Conservation (phyloP, 2,329 filamentous ascomycete genomes). For the Pseudogymnoascus sp. region DNA sequence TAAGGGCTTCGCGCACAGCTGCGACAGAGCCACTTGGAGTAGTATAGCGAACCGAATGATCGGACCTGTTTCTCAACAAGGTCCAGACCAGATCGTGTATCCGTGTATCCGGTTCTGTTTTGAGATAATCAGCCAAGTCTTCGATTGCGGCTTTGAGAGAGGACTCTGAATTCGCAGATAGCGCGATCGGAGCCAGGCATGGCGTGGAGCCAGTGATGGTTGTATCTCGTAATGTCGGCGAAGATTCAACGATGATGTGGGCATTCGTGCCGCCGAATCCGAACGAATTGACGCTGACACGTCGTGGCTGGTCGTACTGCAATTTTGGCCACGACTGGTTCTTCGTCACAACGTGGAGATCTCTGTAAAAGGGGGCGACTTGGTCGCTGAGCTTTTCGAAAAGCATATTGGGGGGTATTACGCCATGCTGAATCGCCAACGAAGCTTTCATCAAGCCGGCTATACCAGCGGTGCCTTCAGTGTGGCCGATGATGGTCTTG, state of each 20-base stretch:
- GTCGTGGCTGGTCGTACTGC: background rate
- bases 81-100: background rate
- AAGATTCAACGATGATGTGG: conserved; percentile 22
- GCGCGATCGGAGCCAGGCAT: background rate
- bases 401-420: conserved; percentile 19
- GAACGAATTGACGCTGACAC: conserved; percentile 26
- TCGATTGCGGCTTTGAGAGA: background rate
- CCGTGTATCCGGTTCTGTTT: background rate
- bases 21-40: background rate
- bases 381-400: conserved; percentile 11
- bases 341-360: conserved; percentile 23
- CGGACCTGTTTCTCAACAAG: too few species aligned
- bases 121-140: background rate
- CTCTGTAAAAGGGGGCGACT: conserved; percentile 26
- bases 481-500: conserved; percentile 23
- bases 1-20: background rate
- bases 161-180: background rate
- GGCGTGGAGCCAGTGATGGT: background rate
- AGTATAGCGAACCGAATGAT: background rate
- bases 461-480: conserved; percentile 20
- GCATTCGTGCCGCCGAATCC: conserved; percentile 40
- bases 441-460: conserved; percentile 21
- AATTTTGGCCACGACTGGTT: background rate
- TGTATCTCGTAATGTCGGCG: background rate
- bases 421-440: conserved; percentile 25